Percentiles rank a stretch among this genome's conserved stretches.
phyloP scores from a whole-genome alignment of 345 rosid genomes.

The Atalantia buxifolia region DNA sequence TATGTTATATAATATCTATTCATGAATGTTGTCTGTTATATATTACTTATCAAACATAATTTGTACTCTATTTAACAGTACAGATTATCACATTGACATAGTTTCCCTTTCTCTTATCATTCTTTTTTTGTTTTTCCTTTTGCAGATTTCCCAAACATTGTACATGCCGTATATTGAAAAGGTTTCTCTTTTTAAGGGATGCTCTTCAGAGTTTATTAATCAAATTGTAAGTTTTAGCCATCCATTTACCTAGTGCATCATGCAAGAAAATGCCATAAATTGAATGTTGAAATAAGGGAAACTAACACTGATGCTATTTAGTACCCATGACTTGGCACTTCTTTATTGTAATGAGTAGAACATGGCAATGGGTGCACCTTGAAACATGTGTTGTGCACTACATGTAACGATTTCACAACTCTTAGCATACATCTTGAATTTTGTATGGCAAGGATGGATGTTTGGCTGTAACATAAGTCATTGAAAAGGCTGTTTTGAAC shows the following conservation, averaged over 20 bases:
- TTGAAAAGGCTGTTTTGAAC: neutral
- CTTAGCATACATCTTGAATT: neutral
- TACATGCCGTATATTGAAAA: slow-evolving; percentile 59
- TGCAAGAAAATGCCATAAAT: neutral
- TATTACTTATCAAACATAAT: neutral
- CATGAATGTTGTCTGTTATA: neutral
- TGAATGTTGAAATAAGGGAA: neutral
- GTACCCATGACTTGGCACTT: no score
- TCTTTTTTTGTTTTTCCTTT: slow-evolving; percentile 5
- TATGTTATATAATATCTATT: neutral
- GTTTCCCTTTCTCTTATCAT: slow-evolving; percentile 8
- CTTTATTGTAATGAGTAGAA: no score
- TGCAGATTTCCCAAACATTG: slow-evolving; percentile 69
- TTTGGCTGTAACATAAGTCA: neutral
- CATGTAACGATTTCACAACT: neutral
- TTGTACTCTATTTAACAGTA: neutral
- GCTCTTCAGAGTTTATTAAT: slow-evolving; percentile 79
- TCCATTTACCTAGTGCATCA: neutral
- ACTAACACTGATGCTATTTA: neutral
- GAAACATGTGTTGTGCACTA: neutral
- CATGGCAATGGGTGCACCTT: no score
- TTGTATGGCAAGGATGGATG: neutral
- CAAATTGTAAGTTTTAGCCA: slow-evolving; percentile 66
- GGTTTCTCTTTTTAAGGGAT: slow-evolving; percentile 61
- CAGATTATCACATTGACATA: slow-evolving; percentile 5